Conservation (phyloP, 192 early-diverging fungal genomes). For the Martensiomyces pterosporus region DNA sequence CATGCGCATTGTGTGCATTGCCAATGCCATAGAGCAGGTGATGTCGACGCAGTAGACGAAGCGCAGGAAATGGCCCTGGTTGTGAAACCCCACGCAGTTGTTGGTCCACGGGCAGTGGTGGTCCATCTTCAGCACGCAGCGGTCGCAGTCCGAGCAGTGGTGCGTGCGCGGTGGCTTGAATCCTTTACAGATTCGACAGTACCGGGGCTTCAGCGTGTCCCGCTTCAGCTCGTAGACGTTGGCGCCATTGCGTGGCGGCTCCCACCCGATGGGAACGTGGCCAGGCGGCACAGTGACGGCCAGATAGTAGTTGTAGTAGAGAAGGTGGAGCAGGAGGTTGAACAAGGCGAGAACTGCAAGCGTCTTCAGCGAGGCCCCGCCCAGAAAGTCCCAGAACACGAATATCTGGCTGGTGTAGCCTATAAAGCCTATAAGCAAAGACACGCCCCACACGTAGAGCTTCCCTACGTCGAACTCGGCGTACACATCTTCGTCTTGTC, state of each 20-base stretch:
- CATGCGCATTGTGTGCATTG: constrained; percentile 75
- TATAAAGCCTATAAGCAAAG: constrained; percentile 57
- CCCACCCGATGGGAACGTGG: constrained; percentile 57
- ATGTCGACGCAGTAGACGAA: constrained; percentile 55
- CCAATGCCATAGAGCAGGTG: constrained; percentile 75
- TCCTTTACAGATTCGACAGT: constrained; percentile 58
- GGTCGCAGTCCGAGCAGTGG: constrained; percentile 70
- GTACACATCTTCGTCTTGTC: constrained; percentile 13
- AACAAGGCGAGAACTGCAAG: constrained; percentile 62
- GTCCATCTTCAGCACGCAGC: constrained; percentile 82
- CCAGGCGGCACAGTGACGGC: constrained; percentile 77
- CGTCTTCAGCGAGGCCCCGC: constrained; percentile 35
- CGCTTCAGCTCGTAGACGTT: constrained; percentile 65
- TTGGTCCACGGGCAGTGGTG: constrained; percentile 91
- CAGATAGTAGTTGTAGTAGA: constrained; percentile 87
- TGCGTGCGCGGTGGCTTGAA: constrained; percentile 79
- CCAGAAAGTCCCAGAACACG: constrained; percentile 57
- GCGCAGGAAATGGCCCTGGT: constrained; percentile 72
- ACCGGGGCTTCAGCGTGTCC: constrained; percentile 63
- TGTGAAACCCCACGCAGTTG: constrained; percentile 73
- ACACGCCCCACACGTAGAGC: constrained; percentile 55
- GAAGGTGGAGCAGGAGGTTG: constrained; percentile 69
- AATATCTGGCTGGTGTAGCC: constrained; percentile 59
- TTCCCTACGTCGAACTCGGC: constrained; percentile 47
- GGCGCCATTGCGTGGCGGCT: constrained; percentile 37